Evolutionary conservation across 2,329 filamentous ascomycete species (phyloP).

Genomic region (Botrytis medusae): DNA sequence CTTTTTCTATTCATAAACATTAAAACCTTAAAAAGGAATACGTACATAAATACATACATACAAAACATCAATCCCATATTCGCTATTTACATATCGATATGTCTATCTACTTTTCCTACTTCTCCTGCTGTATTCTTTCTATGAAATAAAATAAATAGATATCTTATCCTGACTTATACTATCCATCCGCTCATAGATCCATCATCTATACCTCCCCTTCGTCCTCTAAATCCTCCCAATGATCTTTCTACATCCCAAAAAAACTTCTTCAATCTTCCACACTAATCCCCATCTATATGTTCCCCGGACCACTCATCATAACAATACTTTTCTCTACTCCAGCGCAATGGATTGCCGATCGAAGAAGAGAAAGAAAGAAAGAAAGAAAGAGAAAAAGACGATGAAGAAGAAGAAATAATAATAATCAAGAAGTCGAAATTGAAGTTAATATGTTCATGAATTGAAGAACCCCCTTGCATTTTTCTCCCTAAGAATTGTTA

Average conservation of each 20-base stretch:
- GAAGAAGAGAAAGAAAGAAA: not conserved
- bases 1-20: no score
- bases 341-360: not conserved
- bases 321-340: not conserved
- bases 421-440: not conserved
- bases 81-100: not conserved
- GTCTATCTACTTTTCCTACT: no score
- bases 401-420: no score
- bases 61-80: not conserved
- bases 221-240: not conserved
- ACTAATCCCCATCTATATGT: not conserved
- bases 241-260: not conserved
- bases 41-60: not conserved
- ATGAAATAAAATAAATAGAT: not conserved
- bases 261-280: not conserved
- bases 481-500: no score
- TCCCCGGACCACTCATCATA: not conserved
- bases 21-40: no score
- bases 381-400: not conserved
- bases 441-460: constrained; percentile 14
- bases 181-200: not conserved
- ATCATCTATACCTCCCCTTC: no score
- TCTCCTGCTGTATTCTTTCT: not conserved
- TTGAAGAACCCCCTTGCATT: not conserved
- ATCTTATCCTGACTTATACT: not conserved